Evolutionary conservation across 2,329 filamentous ascomycete species (phyloP).

Genomic region (Tolypocladium sp.): DNA sequence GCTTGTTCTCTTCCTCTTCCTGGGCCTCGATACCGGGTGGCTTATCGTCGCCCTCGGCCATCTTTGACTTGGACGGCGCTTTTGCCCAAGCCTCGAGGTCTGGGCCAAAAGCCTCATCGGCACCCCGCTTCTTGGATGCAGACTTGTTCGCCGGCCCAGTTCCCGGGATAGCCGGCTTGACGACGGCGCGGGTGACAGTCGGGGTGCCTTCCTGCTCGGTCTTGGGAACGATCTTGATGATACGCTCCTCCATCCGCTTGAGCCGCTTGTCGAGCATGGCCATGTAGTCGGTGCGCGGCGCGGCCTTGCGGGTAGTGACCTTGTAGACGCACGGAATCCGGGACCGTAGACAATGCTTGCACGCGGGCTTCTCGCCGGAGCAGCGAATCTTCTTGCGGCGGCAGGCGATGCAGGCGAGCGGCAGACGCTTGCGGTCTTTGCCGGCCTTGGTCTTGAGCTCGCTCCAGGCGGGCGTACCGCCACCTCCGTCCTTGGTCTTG

Average conservation of each 20-base stretch:
- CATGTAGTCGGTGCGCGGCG: conserved; percentile 96
- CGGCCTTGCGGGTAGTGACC: conserved; percentile 86
- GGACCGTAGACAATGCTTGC: conserved; percentile 89
- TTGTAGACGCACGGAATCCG: conserved; percentile 97
- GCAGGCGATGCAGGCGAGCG: conserved; percentile 90
- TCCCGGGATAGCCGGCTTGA: conserved; percentile 67
- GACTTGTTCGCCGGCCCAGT: conserved; percentile 33
- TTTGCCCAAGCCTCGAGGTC: conserved; percentile 78
- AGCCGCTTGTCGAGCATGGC: conserved; percentile 94
- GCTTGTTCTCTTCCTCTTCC: conserved; percentile 63
- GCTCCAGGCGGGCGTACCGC: conserved; percentile 61
- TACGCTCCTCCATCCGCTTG: conserved; percentile 95
- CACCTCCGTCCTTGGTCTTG: conserved; percentile 46
- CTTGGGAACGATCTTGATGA: conserved; percentile 91
- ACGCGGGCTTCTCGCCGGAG: conserved; percentile 93
- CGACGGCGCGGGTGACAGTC: conserved; percentile 66
- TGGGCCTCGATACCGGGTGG: conserved; percentile 47
- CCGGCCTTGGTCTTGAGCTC: conserved; percentile 86
- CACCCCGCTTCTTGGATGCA: conserved; percentile 67
- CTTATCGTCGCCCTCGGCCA: conserved; percentile 28
- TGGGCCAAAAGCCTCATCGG: conserved; percentile 78
- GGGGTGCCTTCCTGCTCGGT: conserved; percentile 62
- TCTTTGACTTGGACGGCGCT: conserved; percentile 39
- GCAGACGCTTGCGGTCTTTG: conserved; percentile 88
- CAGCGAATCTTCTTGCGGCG: conserved; percentile 96